Evolutionary conservation across 768 basidiomycete genomes (phyloP), one percentile per base, ranked within the genome.

Genomic region (Amanita pallidorosea): DNA sequence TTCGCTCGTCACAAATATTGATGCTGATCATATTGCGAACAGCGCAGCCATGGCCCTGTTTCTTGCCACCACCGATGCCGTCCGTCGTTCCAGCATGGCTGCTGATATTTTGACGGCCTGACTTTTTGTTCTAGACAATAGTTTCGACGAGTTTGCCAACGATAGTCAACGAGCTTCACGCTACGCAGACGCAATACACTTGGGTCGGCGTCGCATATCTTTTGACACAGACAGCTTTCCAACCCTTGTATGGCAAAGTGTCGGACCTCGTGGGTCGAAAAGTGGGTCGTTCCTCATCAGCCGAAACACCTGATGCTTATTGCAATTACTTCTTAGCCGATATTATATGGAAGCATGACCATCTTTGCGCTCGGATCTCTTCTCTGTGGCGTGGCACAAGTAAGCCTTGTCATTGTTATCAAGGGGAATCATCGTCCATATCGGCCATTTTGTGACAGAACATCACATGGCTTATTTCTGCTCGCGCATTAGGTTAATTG

Each of bases 121-220:
- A 46, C 31, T 54, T 29, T n/a, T 35, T 47, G 22, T 36, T 48
- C 7, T 52, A 79, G 76, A 75, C 73, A 9, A 84, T 91, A 55
- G 85, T 92, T 31, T 91, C 89, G 33, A 92, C 89, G 15, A 80
- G 79, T 59, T 65, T 92, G 49, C 90, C 89, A 13, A 89, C 88
- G 17, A 91, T 92, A 54, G 72, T 81, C 13, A 78, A 74, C 53
- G 76, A 88, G 37, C 73, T 92, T 29, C 55, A 70, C 25, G 87
- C 85, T 15, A 77, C 83, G 29, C 75, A 80, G 51, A 75, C 69
- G 47, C 80, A 89, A 60, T 92, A 90, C 60, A 86, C 83, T 20
- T 92, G 89, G 89, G 85, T 92, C 45, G 85, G 81, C 15, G 83
- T 88, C 29, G 75, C 85, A 13, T 92, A 92, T 59, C 79, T 91